phyloP scores from a whole-genome alignment of 352 stramenopile genomes.

The Phytophthora sojae region DNA sequence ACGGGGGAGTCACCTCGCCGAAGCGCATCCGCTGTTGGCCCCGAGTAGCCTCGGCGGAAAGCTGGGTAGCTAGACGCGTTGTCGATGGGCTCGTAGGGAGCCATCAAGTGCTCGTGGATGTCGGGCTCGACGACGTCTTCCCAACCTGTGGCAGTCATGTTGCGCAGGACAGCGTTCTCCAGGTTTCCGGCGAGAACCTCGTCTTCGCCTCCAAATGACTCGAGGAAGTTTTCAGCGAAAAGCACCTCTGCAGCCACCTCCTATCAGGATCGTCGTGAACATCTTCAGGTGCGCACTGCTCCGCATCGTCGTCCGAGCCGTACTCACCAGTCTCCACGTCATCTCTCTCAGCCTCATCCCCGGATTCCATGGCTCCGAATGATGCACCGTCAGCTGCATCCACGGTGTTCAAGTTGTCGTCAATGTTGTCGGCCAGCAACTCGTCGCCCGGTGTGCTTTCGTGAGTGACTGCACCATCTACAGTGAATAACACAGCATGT shows the following conservation, averaged over 20 bases:
- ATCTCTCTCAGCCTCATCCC: too few species aligned
- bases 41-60: conserved; percentile 5
- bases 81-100: conserved; percentile 3
- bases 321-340: too few species aligned
- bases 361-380: too few species aligned
- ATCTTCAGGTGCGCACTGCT: too few species aligned
- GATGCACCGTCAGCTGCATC: too few species aligned
- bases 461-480: too few species aligned
- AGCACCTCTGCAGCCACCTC: not conserved
- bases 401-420: conserved; percentile 17
- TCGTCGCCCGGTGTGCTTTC: not conserved
- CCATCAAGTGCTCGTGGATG: not conserved
- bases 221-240: too few species aligned
- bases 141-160: not conserved
- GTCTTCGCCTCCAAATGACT: not conserved
- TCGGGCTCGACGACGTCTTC: not conserved
- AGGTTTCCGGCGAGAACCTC: not conserved
- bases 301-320: too few species aligned
- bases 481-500: not conserved
- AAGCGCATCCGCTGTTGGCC: not conserved
- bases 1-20: not conserved
- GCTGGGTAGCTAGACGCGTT: conserved; percentile 2
- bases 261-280: not conserved
- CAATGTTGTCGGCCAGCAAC: conserved; percentile 4
- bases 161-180: not conserved